Base-by-base conservation (phyloP, 441 rosid genomes). In the Corymbia calophylla region DNA sequence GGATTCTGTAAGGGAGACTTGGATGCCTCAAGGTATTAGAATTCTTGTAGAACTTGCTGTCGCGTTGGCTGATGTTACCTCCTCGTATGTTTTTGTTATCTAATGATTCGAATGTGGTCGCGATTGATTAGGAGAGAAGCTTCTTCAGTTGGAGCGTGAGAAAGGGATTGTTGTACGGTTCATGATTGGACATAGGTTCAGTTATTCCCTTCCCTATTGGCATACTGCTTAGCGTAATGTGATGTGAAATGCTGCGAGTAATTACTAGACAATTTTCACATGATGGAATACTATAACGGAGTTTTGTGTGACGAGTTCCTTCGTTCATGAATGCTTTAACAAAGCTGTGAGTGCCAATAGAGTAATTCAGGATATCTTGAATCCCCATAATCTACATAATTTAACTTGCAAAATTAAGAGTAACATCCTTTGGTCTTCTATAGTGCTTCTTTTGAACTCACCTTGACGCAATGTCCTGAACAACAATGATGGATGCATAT, bases 141-240 rank as follows among this genome's bases (percentile, higher is more conserved):
- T 97, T 92, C 81, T 94, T 18, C 95, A 93, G 81, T 88, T 98
- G 91, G 99, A 96, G 92, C 94, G 93, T 6, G 98, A 97, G 93
- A 98, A 97, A 88, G 98, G 98, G 25, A 97, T 98, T 90, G 93
- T 96, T 49, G 93, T 97, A 88, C 96, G 98, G 86, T 98, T 98
- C 95, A 98, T 97, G 99, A 98, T 98, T 92, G 99, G 99, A 70
- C 99, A 98, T 87, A 97, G 99, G 99, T 96, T 96, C 90, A 91
- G 68, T 87, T 89, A 49, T 27, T n/a, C n/a, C n/a, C 44, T 27
- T 53, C 66, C 64, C 31, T 48, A 3, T 53, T 39, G 48, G 84
- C n/a, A 21, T 23, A 23, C n/a, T 77, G 84, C 51, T 77, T 12
- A 39, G 18, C 25, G 9, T 77, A 21, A 12, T 77, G 15, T 5